These are phyloP conservation scores for Marchantia paleacea DNA, from an alignment of 225 moss, liverwort and hornwort species.

Conservation along the genomic window DNA sequence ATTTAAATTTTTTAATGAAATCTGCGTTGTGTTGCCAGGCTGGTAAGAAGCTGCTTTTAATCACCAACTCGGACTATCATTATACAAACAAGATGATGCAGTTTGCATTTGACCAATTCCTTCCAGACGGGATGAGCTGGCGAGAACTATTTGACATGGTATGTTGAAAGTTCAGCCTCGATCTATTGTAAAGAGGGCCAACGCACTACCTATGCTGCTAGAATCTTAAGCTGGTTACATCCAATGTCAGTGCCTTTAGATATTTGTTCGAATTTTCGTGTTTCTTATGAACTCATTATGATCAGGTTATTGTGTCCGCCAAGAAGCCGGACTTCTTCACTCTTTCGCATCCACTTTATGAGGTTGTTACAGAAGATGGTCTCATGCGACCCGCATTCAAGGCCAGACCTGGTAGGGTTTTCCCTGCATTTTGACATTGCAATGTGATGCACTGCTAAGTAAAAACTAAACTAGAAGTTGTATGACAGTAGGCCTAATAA, in stretches of 20 bases:
- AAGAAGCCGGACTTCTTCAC: conserved; percentile 91
- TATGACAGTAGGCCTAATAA: too few relatives aligned
- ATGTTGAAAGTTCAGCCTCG: not conserved
- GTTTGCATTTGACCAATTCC: conserved; percentile 82
- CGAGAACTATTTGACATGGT: conserved; percentile 91
- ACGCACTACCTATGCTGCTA: not conserved
- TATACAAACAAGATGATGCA: conserved; percentile 95
- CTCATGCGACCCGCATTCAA: conserved; percentile 90
- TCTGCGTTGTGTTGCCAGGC: conserved; percentile 44
- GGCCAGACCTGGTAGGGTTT: conserved; percentile 65
- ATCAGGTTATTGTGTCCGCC: conserved; percentile 85
- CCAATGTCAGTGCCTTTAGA: not conserved
- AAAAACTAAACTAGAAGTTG: not conserved
- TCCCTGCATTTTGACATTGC: conserved; percentile 8
- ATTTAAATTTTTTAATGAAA: not conserved
- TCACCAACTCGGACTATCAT: conserved; percentile 87
- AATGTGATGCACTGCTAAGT: not conserved
- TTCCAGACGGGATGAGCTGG: conserved; percentile 77
- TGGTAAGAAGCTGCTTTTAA: conserved; percentile 78
- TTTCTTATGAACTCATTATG: not conserved
- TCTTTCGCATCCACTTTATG: conserved; percentile 80
- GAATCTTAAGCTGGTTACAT: not conserved
- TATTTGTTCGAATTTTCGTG: not conserved
- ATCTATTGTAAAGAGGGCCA: too few relatives aligned
- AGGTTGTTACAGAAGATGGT: conserved; percentile 82